Percentiles rank a stretch among this genome's conserved stretches.
Conservation (phyloP, 1,139 yeast species). For the Debaryomyces coudertii region DNA sequence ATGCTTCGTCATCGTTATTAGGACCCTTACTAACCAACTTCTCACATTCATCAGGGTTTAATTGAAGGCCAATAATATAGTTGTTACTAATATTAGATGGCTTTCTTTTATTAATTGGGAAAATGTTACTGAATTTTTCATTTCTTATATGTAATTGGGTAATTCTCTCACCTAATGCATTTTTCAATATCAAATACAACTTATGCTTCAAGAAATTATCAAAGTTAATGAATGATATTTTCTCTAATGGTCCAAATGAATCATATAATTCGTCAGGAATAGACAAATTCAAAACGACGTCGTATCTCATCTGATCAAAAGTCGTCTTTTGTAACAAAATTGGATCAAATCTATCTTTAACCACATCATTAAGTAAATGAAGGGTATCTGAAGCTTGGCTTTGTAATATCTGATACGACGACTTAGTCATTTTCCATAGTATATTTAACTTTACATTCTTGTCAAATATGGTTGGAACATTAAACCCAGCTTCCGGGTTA, state of each 20-base stretch:
- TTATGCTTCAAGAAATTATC: constrained; percentile 68
- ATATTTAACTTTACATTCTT: constrained; percentile 74
- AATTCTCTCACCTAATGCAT: constrained; percentile 72
- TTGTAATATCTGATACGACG: constrained; percentile 65
- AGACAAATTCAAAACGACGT: constrained; percentile 57
- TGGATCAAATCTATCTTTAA: constrained; percentile 82
- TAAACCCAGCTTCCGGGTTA: constrained; percentile 59
- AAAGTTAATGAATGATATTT: constrained; percentile 70
- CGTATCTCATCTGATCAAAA: constrained; percentile 64
- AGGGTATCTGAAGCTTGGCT: constrained; percentile 72
- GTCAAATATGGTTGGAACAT: constrained; percentile 76
- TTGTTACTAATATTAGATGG: constrained; percentile 39
- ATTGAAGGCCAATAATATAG: constrained; percentile 62
- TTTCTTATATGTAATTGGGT: constrained; percentile 45
- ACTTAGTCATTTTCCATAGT: constrained; percentile 76
- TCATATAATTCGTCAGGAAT: constrained; percentile 42
- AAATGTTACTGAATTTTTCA: constrained; percentile 32
- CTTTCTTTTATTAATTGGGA: constrained; percentile 61
- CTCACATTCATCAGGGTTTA: constrained; percentile 78
- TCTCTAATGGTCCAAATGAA: constrained; percentile 70
- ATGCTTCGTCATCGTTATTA: constrained; percentile 59
- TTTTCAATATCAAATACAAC: constrained; percentile 57
- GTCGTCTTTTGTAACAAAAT: constrained; percentile 71
- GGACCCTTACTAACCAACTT: constrained; percentile 89
- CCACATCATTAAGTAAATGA: constrained; percentile 71